phyloP scores from a whole-genome alignment of 768 basidiomycete genomes.

The Tephrocybe sp. region DNA sequence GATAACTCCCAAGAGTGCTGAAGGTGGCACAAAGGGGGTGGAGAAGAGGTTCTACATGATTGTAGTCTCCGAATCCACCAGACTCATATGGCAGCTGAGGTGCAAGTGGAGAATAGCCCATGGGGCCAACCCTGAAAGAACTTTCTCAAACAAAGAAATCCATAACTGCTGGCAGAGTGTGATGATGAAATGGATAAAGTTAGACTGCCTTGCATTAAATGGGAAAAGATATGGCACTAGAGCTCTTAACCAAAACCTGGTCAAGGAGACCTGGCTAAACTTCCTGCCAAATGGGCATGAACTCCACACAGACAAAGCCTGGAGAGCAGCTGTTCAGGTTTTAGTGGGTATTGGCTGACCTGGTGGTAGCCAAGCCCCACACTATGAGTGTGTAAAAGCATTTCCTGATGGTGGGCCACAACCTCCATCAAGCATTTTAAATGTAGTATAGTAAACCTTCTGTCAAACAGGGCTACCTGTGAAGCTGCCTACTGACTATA shows the following conservation, averaged over 20 bases:
- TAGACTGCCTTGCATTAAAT: neutral
- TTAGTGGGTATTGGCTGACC: neutral
- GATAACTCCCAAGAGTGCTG: neutral
- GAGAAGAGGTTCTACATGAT: slow-evolving; percentile 22
- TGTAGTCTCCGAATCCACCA: slow-evolving; percentile 25
- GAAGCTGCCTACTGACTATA: too few species aligned
- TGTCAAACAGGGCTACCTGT: too few species aligned
- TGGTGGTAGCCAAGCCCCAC: neutral
- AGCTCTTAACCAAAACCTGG: neutral
- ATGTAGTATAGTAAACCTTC: too few species aligned
- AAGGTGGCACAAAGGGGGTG: neutral
- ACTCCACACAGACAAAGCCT: neutral
- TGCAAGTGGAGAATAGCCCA: slow-evolving; percentile 24
- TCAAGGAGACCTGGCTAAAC: neutral
- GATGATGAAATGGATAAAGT: neutral
- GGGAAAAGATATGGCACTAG: neutral
- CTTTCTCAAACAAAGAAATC: neutral
- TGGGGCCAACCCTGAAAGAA: slow-evolving; percentile 5
- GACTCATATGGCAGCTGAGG: slow-evolving; percentile 30
- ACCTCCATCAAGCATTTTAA: too few species aligned
- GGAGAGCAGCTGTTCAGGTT: neutral
- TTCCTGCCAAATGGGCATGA: neutral
- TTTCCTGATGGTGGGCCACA: too few species aligned
- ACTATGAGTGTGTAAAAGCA: too few species aligned
- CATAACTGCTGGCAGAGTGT: neutral